Evolutionary conservation across 371 early-diverging fungal genomes (phyloP).

Genomic region (Syncephalastrum monosporum): DNA sequence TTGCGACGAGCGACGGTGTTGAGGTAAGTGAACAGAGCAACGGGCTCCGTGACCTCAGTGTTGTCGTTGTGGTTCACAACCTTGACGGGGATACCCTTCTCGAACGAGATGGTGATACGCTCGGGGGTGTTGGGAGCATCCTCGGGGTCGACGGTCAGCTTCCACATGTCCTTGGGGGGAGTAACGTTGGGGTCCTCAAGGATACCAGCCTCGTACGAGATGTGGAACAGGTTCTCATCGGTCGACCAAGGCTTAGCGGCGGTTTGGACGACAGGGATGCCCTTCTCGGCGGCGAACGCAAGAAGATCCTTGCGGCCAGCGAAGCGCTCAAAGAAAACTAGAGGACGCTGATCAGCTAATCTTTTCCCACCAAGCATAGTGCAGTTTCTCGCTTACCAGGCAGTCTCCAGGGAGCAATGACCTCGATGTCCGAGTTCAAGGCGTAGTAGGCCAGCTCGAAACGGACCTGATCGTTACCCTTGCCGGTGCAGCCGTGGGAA

Average conservation of each 20-base stretch:
- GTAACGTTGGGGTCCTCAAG: conserved; percentile 93
- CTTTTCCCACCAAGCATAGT: background rate
- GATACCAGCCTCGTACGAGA: conserved; percentile 96
- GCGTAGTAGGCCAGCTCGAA: conserved; percentile 98
- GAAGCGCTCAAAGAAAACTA: conserved; percentile 92
- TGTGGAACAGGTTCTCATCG: conserved; percentile 99
- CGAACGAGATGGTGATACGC: conserved; percentile 87
- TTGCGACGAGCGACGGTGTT: conserved; percentile 95
- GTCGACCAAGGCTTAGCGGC: conserved; percentile 97
- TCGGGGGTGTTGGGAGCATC: conserved; percentile 96
- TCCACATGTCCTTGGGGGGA: conserved; percentile 98
- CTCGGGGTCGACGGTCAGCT: conserved; percentile 92
- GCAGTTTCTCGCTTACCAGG: conserved; percentile 58
- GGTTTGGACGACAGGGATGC: conserved; percentile 94
- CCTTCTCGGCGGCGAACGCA: conserved; percentile 88
- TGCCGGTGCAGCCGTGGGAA: conserved; percentile 98
- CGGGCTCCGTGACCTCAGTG: conserved; percentile 66
- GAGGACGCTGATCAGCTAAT: background rate
- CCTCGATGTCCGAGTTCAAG: conserved; percentile 88
- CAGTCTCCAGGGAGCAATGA: conserved; percentile 95
- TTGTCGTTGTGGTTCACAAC: conserved; percentile 81
- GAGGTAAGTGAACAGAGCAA: conserved; percentile 91
- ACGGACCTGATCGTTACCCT: conserved; percentile 99
- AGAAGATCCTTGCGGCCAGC: conserved; percentile 91
- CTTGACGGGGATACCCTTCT: conserved; percentile 85